Conservation (phyloP, 176 grass and related monocot species). For the Miscanthus lutarioriparius region DNA sequence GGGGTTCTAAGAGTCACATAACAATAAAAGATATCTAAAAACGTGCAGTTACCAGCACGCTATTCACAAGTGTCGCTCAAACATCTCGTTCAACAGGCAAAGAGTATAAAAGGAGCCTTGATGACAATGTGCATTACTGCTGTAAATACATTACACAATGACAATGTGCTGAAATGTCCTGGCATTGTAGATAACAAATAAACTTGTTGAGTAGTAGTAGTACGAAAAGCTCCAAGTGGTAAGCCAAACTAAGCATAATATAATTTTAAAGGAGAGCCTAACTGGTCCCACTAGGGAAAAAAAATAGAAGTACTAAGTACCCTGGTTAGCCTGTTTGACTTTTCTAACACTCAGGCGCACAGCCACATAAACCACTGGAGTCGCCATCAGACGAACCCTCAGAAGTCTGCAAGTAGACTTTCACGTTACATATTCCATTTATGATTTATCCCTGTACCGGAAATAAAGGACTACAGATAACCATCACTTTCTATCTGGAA, state of each 20-base stretch:
- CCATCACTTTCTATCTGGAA: conserved; percentile 29
- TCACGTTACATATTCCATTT: conserved; percentile 7
- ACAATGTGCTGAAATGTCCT: background rate
- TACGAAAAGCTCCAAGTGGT: background rate
- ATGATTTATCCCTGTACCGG: background rate
- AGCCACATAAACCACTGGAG: background rate
- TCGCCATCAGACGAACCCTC: conserved; percentile 27
- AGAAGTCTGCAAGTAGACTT: conserved; percentile 25
- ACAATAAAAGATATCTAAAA: background rate
- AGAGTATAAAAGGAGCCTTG: background rate
- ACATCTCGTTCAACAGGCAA: background rate
- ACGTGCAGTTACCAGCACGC: background rate
- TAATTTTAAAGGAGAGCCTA: background rate
- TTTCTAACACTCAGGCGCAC: background rate
- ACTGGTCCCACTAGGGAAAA: background rate
- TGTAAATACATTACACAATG: background rate
- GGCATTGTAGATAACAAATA: background rate
- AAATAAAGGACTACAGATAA: conserved; percentile 25
- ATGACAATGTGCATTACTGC: background rate
- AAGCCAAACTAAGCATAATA: conserved; percentile 5
- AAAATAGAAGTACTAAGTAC: background rate
- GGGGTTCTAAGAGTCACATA: background rate
- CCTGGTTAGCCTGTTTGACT: background rate
- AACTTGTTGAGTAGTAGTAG: background rate
- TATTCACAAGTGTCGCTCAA: background rate